phyloP scores from a whole-genome alignment of 176 grass and related monocot genomes.

The Rhynchospora tenuis region DNA sequence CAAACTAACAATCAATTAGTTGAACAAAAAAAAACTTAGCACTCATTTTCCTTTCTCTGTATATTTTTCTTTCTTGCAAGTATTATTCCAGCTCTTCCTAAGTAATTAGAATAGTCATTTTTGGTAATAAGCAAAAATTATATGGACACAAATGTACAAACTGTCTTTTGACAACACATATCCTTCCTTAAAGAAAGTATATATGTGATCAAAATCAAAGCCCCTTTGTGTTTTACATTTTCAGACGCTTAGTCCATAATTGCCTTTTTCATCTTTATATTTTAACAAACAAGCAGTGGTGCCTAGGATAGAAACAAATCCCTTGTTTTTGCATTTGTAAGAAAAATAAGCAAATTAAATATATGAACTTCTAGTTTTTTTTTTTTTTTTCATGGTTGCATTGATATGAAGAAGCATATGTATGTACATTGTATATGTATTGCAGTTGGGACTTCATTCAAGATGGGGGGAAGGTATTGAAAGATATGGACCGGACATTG shows the following conservation, averaged over 20 bases:
- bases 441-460: slow-evolving; percentile 21
- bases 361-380: neutral
- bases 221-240: neutral
- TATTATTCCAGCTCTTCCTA: too few relatives aligned
- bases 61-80: neutral
- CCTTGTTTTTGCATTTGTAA: neutral
- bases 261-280: neutral
- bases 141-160: too few relatives aligned
- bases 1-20: neutral
- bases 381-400: neutral
- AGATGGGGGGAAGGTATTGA: slow-evolving; percentile 1
- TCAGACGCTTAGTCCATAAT: too few relatives aligned
- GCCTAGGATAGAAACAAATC: neutral
- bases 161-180: too few relatives aligned
- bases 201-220: neutral
- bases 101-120: too few relatives aligned
- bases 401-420: neutral
- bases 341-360: neutral
- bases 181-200: neutral
- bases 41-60: neutral
- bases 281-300: neutral
- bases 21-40: neutral
- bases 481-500: slow-evolving; percentile 20
- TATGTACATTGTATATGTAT: neutral
- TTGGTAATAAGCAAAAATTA: too few relatives aligned